These are phyloP conservation scores for Kluyveromyces sp. DNA, from an alignment of 1,139 yeast genomes.

Conservation along the genomic window DNA sequence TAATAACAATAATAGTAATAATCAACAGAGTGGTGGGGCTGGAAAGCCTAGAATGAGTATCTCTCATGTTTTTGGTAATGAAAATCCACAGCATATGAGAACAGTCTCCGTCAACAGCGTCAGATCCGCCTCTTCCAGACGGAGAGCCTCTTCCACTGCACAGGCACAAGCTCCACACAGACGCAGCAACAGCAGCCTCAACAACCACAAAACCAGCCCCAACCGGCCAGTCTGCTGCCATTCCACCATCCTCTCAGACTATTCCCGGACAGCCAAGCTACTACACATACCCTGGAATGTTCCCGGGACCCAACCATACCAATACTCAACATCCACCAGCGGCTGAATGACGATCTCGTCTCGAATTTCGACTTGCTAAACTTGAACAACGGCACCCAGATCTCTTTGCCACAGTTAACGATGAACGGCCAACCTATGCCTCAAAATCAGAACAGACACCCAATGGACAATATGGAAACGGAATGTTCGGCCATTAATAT, in stretches of 20 bases:
- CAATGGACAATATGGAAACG: neutral
- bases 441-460: slow-evolving; percentile 14
- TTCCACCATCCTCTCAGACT: neutral
- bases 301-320: slow-evolving; percentile 13
- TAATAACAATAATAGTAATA: slow-evolving; percentile 20
- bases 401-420: slow-evolving; percentile 27
- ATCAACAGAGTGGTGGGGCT: neutral
- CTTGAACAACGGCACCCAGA: slow-evolving; percentile 24
- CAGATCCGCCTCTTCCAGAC: slow-evolving; percentile 26
- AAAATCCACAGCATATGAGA: slow-evolving; percentile 22
- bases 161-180: slow-evolving; percentile 8
- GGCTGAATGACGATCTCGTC: slow-evolving; percentile 20
- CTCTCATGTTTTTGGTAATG: slow-evolving; percentile 21
- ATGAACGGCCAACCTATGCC: slow-evolving; percentile 8
- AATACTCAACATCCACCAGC: slow-evolving; percentile 5
- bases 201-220: slow-evolving; percentile 2
- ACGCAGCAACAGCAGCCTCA: slow-evolving; percentile 5
- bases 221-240: neutral
- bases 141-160: slow-evolving; percentile 12
- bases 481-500: neutral
- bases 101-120: slow-evolving; percentile 28
- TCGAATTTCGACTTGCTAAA: slow-evolving; percentile 26
- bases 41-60: slow-evolving; percentile 24
- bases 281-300: slow-evolving; percentile 28
- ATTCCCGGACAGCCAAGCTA: slow-evolving; percentile 8